Conservation (phyloP, 2,329 filamentous ascomycete genomes). For the Seiridium cupressi region DNA sequence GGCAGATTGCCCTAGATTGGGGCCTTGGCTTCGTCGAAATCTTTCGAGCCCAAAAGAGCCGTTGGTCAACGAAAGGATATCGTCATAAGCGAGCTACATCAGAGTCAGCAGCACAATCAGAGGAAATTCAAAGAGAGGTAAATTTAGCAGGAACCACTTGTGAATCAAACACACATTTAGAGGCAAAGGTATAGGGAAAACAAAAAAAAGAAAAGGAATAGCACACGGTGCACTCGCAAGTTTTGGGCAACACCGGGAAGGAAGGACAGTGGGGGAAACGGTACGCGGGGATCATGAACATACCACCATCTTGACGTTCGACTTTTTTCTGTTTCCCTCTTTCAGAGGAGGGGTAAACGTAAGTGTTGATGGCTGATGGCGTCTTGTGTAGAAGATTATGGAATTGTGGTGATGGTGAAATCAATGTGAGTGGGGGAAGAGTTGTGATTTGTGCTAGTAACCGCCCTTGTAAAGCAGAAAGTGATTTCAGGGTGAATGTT, state of each 20-base stretch:
- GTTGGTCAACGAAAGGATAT: slow-evolving; percentile 21
- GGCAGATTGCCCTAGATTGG: slow-evolving; percentile 7
- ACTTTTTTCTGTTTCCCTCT: no score
- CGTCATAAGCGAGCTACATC: slow-evolving; percentile 25
- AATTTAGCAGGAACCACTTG: not conserved
- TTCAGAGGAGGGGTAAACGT: no score
- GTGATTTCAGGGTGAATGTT: no score
- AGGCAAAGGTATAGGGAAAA: not conserved
- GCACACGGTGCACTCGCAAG: not conserved
- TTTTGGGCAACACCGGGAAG: not conserved
- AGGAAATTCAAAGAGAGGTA: not conserved
- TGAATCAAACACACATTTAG: not conserved
- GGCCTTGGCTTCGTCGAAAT: slow-evolving; percentile 16
- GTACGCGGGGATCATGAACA: not conserved
- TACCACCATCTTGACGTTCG: no score
- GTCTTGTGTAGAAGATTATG: no score
- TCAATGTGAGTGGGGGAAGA: no score
- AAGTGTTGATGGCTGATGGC: no score
- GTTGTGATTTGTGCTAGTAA: no score
- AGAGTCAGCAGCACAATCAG: not conserved
- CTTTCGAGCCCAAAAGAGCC: slow-evolving; percentile 18
- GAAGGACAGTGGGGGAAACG: not conserved
- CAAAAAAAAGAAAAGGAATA: not conserved
- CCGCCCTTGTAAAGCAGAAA: no score
- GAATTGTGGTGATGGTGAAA: no score